Evolutionary conservation across 2,329 filamentous ascomycete genomes (phyloP).

Genomic region (Emmonsiellopsis sp.): DNA sequence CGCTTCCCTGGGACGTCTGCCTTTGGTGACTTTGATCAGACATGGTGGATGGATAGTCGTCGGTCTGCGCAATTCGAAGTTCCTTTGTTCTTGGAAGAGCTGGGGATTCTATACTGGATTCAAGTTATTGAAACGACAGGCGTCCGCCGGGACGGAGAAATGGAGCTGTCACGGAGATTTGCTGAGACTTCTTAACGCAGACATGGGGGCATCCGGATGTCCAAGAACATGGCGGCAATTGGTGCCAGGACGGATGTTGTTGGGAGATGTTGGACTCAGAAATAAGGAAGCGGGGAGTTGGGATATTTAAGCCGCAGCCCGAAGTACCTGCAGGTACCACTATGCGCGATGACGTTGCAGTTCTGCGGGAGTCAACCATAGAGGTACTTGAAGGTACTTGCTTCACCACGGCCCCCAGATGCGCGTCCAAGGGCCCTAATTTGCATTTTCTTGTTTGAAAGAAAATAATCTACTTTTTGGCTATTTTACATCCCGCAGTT

Average conservation of each 20-base stretch:
- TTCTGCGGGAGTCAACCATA: not conserved
- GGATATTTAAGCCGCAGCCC: not conserved
- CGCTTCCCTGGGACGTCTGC: not conserved
- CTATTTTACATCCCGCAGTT: no score
- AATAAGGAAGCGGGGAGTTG: not conserved
- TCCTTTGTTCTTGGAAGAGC: not conserved
- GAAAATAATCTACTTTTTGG: not conserved
- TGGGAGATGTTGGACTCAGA: not conserved
- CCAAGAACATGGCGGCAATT: not conserved
- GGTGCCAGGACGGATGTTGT: not conserved
- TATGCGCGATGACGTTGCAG: not conserved
- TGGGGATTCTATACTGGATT: not conserved
- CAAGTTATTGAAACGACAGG: not conserved
- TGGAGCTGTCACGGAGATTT: not conserved
- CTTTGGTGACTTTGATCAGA: not conserved
- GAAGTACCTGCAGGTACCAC: not conserved
- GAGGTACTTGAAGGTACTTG: not conserved
- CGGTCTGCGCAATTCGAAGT: not conserved
- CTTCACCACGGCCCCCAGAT: not conserved
- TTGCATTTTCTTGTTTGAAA: not conserved
- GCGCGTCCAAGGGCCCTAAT: not conserved
- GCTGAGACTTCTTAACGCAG: not conserved
- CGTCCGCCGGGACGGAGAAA: not conserved
- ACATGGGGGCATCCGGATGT: not conserved
- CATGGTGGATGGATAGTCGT: not conserved